Evolutionary conservation across 495 filamentous ascomycete genomes (phyloP).

Genomic region (Hyaloscypha bicolor): DNA sequence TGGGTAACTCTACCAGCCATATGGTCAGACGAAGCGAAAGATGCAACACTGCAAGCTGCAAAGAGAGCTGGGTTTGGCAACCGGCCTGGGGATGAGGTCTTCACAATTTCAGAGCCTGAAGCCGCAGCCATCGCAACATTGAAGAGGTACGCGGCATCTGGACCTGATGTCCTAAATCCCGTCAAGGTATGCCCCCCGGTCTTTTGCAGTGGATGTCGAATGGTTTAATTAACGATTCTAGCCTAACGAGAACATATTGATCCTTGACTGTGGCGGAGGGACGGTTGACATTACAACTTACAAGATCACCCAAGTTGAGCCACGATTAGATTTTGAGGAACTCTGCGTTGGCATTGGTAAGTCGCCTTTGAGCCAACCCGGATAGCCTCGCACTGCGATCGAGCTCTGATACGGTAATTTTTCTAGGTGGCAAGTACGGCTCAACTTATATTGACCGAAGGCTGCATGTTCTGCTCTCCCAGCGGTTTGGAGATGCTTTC

Average conservation of each 20-base stretch:
- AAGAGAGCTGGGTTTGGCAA: slow-evolving; percentile 36
- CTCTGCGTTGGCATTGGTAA: slow-evolving; percentile 18
- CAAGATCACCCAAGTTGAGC: slow-evolving; percentile 14
- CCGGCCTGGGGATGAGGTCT: slow-evolving; percentile 26
- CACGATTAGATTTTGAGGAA: slow-evolving; percentile 21
- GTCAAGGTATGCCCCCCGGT: slow-evolving; percentile 15
- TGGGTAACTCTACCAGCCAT: slow-evolving; percentile 41
- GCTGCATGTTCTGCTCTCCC: slow-evolving; percentile 32
- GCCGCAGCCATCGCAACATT: slow-evolving; percentile 32
- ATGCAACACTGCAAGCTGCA: slow-evolving; percentile 35
- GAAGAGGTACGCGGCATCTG: slow-evolving; percentile 6
- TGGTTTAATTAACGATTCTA: slow-evolving; percentile 8
- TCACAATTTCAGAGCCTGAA: slow-evolving; percentile 37
- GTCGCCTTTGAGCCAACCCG: not conserved
- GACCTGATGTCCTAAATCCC: slow-evolving; percentile 8
- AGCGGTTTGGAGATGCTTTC: slow-evolving; percentile 32
- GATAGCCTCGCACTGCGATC: not conserved
- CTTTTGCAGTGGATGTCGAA: no score
- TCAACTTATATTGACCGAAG: slow-evolving; percentile 24
- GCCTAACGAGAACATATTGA: slow-evolving; percentile 20
- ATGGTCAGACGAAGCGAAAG: slow-evolving; percentile 40
- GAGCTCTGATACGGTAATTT: not conserved
- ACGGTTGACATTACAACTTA: slow-evolving; percentile 28
- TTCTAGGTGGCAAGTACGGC: slow-evolving; percentile 22
- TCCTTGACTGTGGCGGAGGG: slow-evolving; percentile 29